Conservation (phyloP, 495 filamentous ascomycete species). For the Saxispiralis lemnorum region DNA sequence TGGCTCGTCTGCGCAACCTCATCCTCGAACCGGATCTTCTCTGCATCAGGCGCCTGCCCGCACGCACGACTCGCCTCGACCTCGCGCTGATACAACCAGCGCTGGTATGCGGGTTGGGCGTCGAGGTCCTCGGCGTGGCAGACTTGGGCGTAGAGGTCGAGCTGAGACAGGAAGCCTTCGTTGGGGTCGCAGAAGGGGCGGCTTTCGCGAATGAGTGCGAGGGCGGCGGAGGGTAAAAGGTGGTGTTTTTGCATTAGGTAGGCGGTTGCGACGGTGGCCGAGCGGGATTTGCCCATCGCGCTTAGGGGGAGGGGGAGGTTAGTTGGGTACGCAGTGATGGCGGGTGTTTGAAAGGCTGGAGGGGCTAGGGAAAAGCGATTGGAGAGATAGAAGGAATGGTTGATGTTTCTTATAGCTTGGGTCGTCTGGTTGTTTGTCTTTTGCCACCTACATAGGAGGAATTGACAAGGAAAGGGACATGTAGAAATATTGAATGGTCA, state of each 20-base stretch:
- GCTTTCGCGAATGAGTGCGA: conserved; percentile 41
- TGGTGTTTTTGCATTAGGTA: conserved; percentile 55
- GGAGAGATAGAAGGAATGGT: too few species aligned
- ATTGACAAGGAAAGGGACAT: too few species aligned
- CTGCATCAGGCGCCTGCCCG: conserved; percentile 45
- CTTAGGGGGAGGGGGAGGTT: conserved; percentile 27
- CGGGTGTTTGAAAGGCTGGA: neutral
- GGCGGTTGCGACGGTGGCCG: conserved; percentile 65
- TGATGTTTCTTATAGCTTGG: too few species aligned
- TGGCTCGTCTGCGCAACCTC: conserved; percentile 28
- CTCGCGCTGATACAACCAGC: conserved; percentile 71
- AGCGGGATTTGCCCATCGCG: conserved; percentile 92
- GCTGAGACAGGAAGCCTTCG: conserved; percentile 69
- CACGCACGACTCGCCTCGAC: conserved; percentile 54
- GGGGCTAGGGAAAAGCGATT: too few species aligned
- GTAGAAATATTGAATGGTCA: too few species aligned
- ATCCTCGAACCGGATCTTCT: conserved; percentile 69
- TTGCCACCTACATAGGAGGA: too few species aligned
- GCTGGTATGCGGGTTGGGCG: conserved; percentile 55
- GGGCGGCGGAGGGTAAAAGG: conserved; percentile 40
- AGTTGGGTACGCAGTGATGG: neutral
- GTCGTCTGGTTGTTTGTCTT: too few species aligned
- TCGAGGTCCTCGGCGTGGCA: conserved; percentile 50
- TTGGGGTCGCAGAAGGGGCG: conserved; percentile 73
- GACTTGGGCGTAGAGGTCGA: conserved; percentile 76